These are phyloP conservation scores for Orbilia quercus DNA, from an alignment of 2,329 filamentous ascomycete genomes.

Conservation along the genomic window DNA sequence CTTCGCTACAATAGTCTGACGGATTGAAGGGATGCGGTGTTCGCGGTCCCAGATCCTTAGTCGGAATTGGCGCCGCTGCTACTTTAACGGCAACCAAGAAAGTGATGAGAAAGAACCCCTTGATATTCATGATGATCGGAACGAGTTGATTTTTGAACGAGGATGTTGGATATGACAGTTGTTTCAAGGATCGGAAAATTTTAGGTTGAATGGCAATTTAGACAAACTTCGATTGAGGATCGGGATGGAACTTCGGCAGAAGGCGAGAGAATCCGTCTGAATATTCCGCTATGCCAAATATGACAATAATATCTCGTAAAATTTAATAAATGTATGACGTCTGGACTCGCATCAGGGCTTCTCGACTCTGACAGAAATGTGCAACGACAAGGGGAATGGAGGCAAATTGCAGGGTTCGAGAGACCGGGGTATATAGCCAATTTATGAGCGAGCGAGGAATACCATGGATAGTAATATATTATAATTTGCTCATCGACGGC, in stretches of 20 bases:
- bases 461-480: constrained; percentile 40
- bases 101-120: not conserved
- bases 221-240: no score
- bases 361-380: not conserved
- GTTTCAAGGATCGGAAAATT: constrained; percentile 3
- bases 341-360: not conserved
- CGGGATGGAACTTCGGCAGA: no score
- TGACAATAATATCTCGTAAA: not conserved
- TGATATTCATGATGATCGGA: constrained; percentile 9
- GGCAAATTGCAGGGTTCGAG: not conserved
- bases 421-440: constrained; percentile 14
- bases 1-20: not conserved
- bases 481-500: constrained; percentile 38
- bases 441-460: constrained; percentile 39
- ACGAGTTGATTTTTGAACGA: not conserved
- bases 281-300: no score
- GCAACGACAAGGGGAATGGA: not conserved
- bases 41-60: not conserved
- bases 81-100: constrained; percentile 1
- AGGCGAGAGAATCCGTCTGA: not conserved
- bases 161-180: constrained; percentile 10
- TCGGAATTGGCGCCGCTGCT: not conserved
- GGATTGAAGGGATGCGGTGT: not conserved
- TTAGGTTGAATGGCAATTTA: no score
- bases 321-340: not conserved